Conservation (phyloP, 2,329 filamentous ascomycete species). For the Penicillium sp. region DNA sequence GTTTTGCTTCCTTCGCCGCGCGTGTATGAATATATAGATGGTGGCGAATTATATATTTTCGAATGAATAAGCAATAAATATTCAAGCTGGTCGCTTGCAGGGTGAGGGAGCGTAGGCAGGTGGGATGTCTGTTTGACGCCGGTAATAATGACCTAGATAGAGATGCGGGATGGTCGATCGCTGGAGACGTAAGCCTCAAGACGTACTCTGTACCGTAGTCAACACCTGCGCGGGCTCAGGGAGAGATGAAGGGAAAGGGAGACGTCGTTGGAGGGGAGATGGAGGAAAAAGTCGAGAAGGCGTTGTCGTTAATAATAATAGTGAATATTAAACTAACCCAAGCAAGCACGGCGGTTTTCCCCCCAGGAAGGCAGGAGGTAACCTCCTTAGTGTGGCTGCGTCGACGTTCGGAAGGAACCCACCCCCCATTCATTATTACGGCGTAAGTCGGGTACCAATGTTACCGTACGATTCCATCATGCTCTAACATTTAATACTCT, state of each 20-base stretch:
- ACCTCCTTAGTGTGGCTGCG: slow-evolving; percentile 8
- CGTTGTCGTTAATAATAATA: neutral
- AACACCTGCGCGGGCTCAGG: neutral
- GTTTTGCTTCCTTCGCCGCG: neutral
- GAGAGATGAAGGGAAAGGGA: neutral
- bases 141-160: slow-evolving; percentile 34
- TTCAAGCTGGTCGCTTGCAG: neutral
- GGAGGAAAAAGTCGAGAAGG: neutral
- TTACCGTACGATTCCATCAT: neutral
- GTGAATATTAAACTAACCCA: neutral
- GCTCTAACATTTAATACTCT: too few relatives aligned
- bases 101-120: neutral
- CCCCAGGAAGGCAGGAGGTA: slow-evolving; percentile 4
- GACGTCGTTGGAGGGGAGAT: neutral
- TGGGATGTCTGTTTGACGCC: slow-evolving; percentile 10
- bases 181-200: slow-evolving; percentile 9
- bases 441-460: neutral
- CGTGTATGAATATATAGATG: slow-evolving; percentile 2
- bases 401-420: slow-evolving; percentile 9
- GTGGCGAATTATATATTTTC: neutral
- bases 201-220: too few relatives aligned
- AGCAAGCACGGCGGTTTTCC: neutral
- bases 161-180: slow-evolving; percentile 31
- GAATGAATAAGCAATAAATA: neutral
- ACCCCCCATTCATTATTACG: neutral